phyloP scores from a whole-genome alignment of 2,329 filamentous ascomycete species.

The Phaeosphaeriaceae sp. region DNA sequence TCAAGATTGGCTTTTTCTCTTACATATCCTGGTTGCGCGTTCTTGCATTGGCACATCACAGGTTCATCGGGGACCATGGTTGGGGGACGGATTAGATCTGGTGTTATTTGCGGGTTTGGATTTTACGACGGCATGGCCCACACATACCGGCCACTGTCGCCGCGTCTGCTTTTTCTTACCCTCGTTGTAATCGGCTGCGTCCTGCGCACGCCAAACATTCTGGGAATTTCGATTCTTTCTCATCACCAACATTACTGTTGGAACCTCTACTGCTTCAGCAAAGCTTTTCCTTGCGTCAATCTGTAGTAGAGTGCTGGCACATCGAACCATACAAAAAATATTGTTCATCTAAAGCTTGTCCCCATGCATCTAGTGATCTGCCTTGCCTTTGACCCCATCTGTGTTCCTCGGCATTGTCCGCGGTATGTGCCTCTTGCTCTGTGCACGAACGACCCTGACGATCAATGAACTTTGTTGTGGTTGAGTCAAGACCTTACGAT shows the following conservation, averaged over 20 bases:
- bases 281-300: constrained; percentile 25
- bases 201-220: constrained; percentile 29
- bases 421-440: background rate
- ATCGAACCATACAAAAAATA: constrained; percentile 30
- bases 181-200: constrained; percentile 48
- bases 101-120: constrained; percentile 31
- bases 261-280: constrained; percentile 25
- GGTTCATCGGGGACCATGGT: constrained; percentile 20
- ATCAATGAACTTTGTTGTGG: constrained; percentile 5
- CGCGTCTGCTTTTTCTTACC: constrained; percentile 42
- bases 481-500: constrained; percentile 4
- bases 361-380: background rate
- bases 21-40: constrained; percentile 28
- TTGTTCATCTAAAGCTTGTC: constrained; percentile 12
- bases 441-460: background rate
- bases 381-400: background rate
- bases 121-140: constrained; percentile 43
- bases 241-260: constrained; percentile 28
- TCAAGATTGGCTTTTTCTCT: constrained; percentile 28
- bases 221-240: constrained; percentile 43
- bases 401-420: background rate
- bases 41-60: constrained; percentile 28
- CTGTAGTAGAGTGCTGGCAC: constrained; percentile 45
- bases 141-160: constrained; percentile 39
- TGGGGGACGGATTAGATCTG: constrained; percentile 33